Base-by-base conservation (phyloP, 371 early-diverging fungal genomes). In the Mucor saturninus region DNA sequence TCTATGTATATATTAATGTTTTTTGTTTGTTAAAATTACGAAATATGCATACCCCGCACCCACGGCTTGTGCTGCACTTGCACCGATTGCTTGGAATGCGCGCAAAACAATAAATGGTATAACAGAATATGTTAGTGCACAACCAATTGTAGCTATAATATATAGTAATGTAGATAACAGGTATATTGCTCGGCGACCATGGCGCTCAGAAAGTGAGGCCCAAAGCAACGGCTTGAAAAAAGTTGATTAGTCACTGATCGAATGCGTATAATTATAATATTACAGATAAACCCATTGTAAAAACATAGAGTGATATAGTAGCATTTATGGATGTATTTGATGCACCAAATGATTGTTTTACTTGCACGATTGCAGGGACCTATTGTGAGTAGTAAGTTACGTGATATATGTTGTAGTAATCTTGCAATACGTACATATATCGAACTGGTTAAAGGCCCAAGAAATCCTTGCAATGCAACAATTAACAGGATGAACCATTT, bases 11-110 rank as follows among this genome's bases (percentile, higher is more conserved):
- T n/a, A 30, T 11, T 56, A 7, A 29, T 13, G n/a, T 15, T 8
- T 31, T 45, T 21, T 46, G 35, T 26, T 15, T 38, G 49, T 5
- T 39, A 28, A 37, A 28, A 29, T 9, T 9, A 52, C 8, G 5
- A 42, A 42, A n/a, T n/a, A 42, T 14, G n/a, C 50, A 30, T 83
- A 84, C 51, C 91, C 93, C 38, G 91, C 90, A 2, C 92, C 92
- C 4, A 92, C 85, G 11, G 87, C 83, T 56, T 88, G 83, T 26
- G 87, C 85, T 10, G 91, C 90, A 29, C 90, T 87, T 8, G 90
- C 81, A 5, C 92, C 92, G 30, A 80, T 74, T 9, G 91, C 74
- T 71, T 93, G 93, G 13, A 92, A 67, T 9, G 86, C 67, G 0
- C 93, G 84, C 52, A 90, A 82, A 10, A 73, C 62, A 31, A 89